These are phyloP conservation scores for Rhodotorula sp. DNA, from an alignment of 1,284 basidiomycete genomes.

Conservation along the genomic window DNA sequence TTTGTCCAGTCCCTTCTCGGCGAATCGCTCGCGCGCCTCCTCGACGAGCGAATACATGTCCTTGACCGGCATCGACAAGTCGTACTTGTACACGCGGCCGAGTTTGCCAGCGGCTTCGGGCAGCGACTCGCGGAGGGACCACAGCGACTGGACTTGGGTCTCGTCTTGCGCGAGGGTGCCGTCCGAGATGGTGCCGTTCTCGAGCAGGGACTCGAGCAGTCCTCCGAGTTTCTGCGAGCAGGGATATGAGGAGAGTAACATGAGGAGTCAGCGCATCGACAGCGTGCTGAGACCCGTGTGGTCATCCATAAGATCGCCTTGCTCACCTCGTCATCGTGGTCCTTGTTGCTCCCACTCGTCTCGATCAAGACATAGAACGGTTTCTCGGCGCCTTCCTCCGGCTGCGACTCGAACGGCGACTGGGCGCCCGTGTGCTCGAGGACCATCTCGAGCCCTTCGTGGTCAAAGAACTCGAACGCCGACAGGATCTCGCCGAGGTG, in stretches of 20 bases:
- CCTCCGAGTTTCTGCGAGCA: slow-evolving; percentile 74
- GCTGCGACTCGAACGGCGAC: slow-evolving; percentile 56
- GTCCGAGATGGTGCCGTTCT: slow-evolving; percentile 76
- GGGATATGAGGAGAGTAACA: not conserved
- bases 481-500: slow-evolving; percentile 93
- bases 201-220: slow-evolving; percentile 77
- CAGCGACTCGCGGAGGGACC: slow-evolving; percentile 91
- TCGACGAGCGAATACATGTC: slow-evolving; percentile 90
- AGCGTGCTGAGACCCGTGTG: not conserved
- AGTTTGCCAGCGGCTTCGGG: slow-evolving; percentile 92
- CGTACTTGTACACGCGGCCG: slow-evolving; percentile 97
- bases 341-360: slow-evolving; percentile 88
- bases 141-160: slow-evolving; percentile 82
- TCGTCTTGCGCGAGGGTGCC: slow-evolving; percentile 92
- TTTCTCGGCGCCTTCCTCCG: slow-evolving; percentile 43
- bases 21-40: slow-evolving; percentile 69
- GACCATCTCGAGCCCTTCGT: slow-evolving; percentile 80
- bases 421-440: slow-evolving; percentile 50
- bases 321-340: slow-evolving; percentile 89
- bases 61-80: slow-evolving; percentile 84
- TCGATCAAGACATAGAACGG: slow-evolving; percentile 87
- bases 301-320: slow-evolving; percentile 4
- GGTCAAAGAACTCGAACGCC: slow-evolving; percentile 96
- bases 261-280: not conserved
- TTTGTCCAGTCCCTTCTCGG: slow-evolving; percentile 67